Base-by-base conservation (phyloP, 1,284 basidiomycete species). In the Taiwanofungus camphoratus region DNA sequence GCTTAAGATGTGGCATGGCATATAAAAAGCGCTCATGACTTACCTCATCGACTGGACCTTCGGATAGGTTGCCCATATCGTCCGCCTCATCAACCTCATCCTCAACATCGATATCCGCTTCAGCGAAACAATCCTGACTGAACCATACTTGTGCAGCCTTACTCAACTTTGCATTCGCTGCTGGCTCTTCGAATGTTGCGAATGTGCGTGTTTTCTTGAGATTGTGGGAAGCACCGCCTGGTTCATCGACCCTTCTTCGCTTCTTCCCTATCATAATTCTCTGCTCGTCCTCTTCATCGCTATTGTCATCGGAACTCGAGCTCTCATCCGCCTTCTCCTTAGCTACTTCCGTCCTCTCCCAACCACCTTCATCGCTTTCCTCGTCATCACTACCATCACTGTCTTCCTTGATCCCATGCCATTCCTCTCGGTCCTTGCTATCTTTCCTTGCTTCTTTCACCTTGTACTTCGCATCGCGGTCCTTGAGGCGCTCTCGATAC, bases 111-210 rank as follows among this genome's bases (percentile, higher is more conserved):
- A 74, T 73, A 21, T 79, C 79, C 5, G 90, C 60, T n/a, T 76
- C 87, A 46, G 82, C 77, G 72, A 99, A 99, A 38, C 97, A 67
- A 39, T 88, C 86, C 64, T 98, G 96, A 57, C 92, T 88, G 65
- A 99, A 99, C 96, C 96, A 99, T 16, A 98, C 55, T 52, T 77
- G 69, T 0, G 82, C 67, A 27, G 73, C 70, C 34, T 71, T 70
- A 51, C 71, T 80, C 8, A 64, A 53, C n/a, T 65, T 55, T 1
- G 62, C 50, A 46, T 59, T 45, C 2, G 53, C 46, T 46, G 62
- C 60, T 3, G 66, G 61, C 36, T 61, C 60, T 19, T 68, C 66
- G n/a, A 71, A 58, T 33, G 65, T 59, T 8, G 69, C 65, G 16
- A 70, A 59, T 22, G 76, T 62, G 24, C 71, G 60, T 50, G 49